Base-by-base conservation (phyloP, 306 rosid species). In the Begonia fuchsioides region DNA sequence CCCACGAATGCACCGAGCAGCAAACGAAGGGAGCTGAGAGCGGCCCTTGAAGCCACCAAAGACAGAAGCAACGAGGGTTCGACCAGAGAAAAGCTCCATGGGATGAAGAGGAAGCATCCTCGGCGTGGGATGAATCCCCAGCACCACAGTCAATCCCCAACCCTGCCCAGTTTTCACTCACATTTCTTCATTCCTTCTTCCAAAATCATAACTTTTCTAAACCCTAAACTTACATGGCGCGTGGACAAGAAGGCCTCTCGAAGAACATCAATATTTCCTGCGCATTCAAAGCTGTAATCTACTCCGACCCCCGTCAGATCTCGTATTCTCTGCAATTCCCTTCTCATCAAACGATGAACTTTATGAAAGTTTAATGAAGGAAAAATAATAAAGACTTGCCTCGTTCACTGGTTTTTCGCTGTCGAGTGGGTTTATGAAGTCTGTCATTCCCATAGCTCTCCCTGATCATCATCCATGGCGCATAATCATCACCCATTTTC, bases 11-110 rank as follows among this genome's bases (percentile, higher is more conserved):
- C 94, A 83, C 50, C 79, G 56, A 56, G 46, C 49, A 57, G 94
- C 87, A 54, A 83, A 75, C 18, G 45, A 61, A 52, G 94, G 87
- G 32, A 83, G 71, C 17, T 83, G 94, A 38, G 77, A 59, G 59
- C 60, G 79, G 53, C 84, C 84, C 62, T 83, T 83, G 74, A 83
- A 79, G 49, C 85, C 84, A 65, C 94, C 94, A 57, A 83, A 83
- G 11, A 76, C 49, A 0, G 80, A 76, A 44, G 62, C 94, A 12
- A 52, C 44, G 6, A 83, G 61, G 17, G 44, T 45, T 38, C 94
- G 70, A 17, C 94, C 94, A n/a, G 1, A 1, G 16, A 83, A 76
- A 54, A 83, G 59, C 58, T 83, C 87, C 94, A 83, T 83, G 17
- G 94, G 84, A 47, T 83, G 94, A 15, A 83, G 55, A 7, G 85